These are phyloP conservation scores for Aegilops sharonensis DNA, from an alignment of 176 grass and related monocot genomes.

Conservation along the genomic window DNA sequence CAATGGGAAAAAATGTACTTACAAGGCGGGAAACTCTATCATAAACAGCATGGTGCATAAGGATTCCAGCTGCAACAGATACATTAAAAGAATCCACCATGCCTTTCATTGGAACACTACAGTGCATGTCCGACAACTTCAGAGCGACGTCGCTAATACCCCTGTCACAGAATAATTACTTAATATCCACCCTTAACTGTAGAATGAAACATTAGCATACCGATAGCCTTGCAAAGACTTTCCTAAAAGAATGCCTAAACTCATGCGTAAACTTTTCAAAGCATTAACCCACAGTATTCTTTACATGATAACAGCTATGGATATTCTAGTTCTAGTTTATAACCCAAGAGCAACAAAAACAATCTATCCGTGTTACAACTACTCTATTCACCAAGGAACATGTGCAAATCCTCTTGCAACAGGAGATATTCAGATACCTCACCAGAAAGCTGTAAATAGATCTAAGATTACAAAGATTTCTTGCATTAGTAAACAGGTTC, in stretches of 20 bases:
- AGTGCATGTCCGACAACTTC: constrained; percentile 77
- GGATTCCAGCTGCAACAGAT: constrained; percentile 92
- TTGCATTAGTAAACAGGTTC: background rate
- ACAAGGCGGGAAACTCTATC: constrained; percentile 78
- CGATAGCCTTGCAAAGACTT: background rate
- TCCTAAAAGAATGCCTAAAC: constrained; percentile 4
- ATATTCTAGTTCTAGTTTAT: constrained; percentile 5
- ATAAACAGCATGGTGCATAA: constrained; percentile 96
- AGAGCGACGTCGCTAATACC: constrained; percentile 79
- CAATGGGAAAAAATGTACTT: constrained; percentile 37
- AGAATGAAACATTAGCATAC: constrained; percentile 10
- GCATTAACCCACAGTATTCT: background rate
- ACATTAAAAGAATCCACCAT: constrained; percentile 99
- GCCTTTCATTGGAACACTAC: constrained; percentile 96
- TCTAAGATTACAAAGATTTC: background rate
- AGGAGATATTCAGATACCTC: constrained; percentile 8
- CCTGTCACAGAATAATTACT: constrained; percentile 47
- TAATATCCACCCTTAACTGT: constrained; percentile 25
- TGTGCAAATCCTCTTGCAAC: constrained; percentile 13
- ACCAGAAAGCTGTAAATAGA: background rate
- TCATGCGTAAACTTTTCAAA: background rate
- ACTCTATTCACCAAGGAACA: background rate
- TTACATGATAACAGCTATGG: constrained; percentile 1
- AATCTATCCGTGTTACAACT: background rate
- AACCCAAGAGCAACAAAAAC: background rate